A percentile compares a stretch with the other conserved stretches of the same genome.
Conservation (phyloP, 1,284 basidiomycete genomes). For the Sutorius eximius region DNA sequence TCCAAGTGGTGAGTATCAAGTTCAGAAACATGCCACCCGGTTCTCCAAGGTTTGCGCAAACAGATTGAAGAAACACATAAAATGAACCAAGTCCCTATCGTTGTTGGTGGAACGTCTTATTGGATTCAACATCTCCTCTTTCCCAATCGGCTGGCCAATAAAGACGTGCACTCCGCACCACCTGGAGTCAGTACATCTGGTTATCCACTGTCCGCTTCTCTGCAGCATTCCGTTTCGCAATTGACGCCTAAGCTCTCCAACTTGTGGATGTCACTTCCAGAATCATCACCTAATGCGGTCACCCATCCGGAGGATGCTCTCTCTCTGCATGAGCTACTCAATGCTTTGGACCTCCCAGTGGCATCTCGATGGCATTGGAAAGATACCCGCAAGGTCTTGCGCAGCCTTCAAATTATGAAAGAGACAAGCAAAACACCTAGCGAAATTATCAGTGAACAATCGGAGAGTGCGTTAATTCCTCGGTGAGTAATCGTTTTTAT, state of each 20-base stretch:
- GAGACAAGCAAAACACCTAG: constrained; percentile 70
- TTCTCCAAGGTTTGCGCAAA: not conserved
- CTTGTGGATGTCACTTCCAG: constrained; percentile 57
- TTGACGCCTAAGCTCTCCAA: constrained; percentile 49
- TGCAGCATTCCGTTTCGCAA: constrained; percentile 40
- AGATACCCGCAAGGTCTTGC: constrained; percentile 87
- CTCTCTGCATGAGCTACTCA: constrained; percentile 67
- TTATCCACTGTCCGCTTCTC: constrained; percentile 17
- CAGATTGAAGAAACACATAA: constrained; percentile 73
- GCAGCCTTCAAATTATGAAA: constrained; percentile 80
- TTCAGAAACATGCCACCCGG: not conserved
- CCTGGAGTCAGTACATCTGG: not conserved
- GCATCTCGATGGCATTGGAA: constrained; percentile 93
- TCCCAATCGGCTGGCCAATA: constrained; percentile 58
- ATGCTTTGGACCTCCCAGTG: constrained; percentile 71
- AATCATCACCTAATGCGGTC: constrained; percentile 50
- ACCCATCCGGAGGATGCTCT: constrained; percentile 56
- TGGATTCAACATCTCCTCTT: constrained; percentile 95
- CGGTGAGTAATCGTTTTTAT: constrained; percentile 40
- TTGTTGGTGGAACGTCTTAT: constrained; percentile 96
- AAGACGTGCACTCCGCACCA: constrained; percentile 9
- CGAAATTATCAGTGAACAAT: constrained; percentile 68
- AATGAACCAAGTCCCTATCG: constrained; percentile 72
- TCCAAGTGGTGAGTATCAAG: constrained; percentile 53
- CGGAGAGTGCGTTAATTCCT: constrained; percentile 44